Conservation (phyloP, 352 stramenopile genomes). For the Pythium pyrilobum region DNA sequence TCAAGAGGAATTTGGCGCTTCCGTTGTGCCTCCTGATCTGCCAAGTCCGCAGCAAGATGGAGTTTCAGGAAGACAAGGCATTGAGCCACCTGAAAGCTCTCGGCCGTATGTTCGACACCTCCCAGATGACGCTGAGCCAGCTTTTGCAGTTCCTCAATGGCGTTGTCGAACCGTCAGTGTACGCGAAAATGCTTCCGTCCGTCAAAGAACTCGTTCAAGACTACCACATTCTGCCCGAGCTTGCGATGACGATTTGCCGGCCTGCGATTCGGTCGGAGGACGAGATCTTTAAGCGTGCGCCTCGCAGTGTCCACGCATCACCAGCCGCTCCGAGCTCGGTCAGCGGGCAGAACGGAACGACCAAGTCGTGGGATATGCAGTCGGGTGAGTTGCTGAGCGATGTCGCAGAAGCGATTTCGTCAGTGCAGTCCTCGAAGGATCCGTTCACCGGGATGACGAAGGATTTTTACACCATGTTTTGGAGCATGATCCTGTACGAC, state of each 20-base stretch:
- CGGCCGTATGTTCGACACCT: slow-evolving; percentile 77
- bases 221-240: slow-evolving; percentile 65
- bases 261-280: slow-evolving; percentile 78
- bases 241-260: slow-evolving; percentile 74
- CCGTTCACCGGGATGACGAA: slow-evolving; percentile 66
- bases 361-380: slow-evolving; percentile 63
- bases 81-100: slow-evolving; percentile 74
- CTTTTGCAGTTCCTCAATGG: slow-evolving; percentile 81
- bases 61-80: slow-evolving; percentile 60
- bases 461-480: slow-evolving; percentile 82
- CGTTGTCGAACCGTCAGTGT: slow-evolving; percentile 63
- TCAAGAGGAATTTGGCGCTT: slow-evolving; percentile 73
- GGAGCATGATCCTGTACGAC: slow-evolving; percentile 83
- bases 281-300: slow-evolving; percentile 49
- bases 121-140: slow-evolving; percentile 81
- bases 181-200: slow-evolving; percentile 68
- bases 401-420: slow-evolving; percentile 35
- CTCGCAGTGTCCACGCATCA: slow-evolving; percentile 51
- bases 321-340: slow-evolving; percentile 10
- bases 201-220: slow-evolving; percentile 57
- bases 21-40: slow-evolving; percentile 78
- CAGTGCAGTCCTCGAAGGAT: slow-evolving; percentile 23
- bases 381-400: slow-evolving; percentile 53
- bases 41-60: slow-evolving; percentile 81
- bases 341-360: slow-evolving; percentile 10